Base-by-base conservation (phyloP, 2,329 filamentous ascomycete genomes). In the Didymella glomerata region DNA sequence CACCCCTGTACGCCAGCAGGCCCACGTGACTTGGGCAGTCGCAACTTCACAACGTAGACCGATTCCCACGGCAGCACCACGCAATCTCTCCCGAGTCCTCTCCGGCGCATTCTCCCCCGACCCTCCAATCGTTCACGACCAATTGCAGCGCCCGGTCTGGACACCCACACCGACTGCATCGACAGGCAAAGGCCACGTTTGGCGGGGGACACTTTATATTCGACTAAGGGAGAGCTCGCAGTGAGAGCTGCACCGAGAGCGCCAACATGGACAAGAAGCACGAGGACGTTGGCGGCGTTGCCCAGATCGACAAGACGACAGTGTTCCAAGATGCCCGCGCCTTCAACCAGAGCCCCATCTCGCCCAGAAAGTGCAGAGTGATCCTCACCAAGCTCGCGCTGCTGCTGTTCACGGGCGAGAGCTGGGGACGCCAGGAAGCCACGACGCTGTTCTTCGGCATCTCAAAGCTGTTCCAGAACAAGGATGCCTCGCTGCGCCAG, bases 401-500 rank as follows among this genome's bases (percentile, higher is more conserved):
- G 59, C 89, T 99, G 66, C 86, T 99, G 71, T 97, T 97, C 81
- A 98, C 93, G 20, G 95, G 95, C 71, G 95, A 99, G 83, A 93
- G 89, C 77, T 99, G 98, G 84, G 93, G 94, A 45, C 94, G 91
- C 60, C 96, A 96, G 76, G 95, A 99, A 86, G 95, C 95, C 69
- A 98, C 95, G 30, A 94, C 92, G 47, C 90, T 99, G 67, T 99
- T 99, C 87, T 98, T 98, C 78, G 93, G 94, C 71, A 98, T 77
- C 79, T 98, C 94, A 63, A 98, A 98, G 85, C 87, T 98, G 61
- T 99, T 99, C 86, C 94, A 98, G 84, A 98, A 98, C 82, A 98
- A 97, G 81, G 95, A 99, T 89, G 91, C 93, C 73, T 94, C 92
- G 72, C 85, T 99, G 76, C 92, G 95, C 74, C 95, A 99, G 84